Conservation (phyloP, 768 basidiomycete genomes). For the Kwoniella heveanensis region DNA sequence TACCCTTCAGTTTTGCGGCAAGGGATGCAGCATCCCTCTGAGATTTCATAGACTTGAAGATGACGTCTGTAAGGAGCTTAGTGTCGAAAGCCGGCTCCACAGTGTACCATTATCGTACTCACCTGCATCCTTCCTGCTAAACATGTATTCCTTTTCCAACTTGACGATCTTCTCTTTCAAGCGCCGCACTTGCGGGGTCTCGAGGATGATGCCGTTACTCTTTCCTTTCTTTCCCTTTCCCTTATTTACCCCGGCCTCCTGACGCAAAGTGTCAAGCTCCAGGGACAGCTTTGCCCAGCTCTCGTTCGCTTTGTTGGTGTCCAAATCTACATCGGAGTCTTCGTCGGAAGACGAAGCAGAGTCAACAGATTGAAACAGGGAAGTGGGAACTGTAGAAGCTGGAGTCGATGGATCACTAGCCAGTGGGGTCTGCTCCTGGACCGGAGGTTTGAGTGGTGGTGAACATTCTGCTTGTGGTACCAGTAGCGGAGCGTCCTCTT, state of each 20-base stretch:
- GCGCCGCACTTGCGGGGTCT: conserved; percentile 44
- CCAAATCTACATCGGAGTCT: conserved; percentile 33
- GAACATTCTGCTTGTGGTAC: conserved; percentile 5
- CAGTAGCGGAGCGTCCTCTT: conserved; percentile 11
- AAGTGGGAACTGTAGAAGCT: conserved; percentile 6
- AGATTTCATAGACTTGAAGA: conserved; percentile 38
- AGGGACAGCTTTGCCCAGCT: conserved; percentile 41
- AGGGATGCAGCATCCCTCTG: conserved; percentile 39
- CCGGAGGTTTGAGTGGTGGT: background rate
- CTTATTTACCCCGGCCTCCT: conserved; percentile 28
- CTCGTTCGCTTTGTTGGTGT: conserved; percentile 39
- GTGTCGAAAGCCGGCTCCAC: background rate
- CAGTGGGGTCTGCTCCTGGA: background rate
- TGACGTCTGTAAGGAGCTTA: conserved; percentile 25
- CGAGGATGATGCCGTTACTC: conserved; percentile 33
- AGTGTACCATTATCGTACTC: background rate
- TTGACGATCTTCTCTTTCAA: conserved; percentile 41
- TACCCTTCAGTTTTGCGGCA: conserved; percentile 34
- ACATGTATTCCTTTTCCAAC: conserved; percentile 55
- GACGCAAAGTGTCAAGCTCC: conserved; percentile 32
- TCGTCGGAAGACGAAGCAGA: conserved; percentile 16
- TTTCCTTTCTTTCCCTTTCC: conserved; percentile 43
- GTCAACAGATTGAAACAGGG: conserved; percentile 39
- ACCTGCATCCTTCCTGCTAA: conserved; percentile 54
- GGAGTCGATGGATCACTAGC: background rate